Conservation (phyloP, 2,329 filamentous ascomycete genomes). For the Hortaea werneckii region DNA sequence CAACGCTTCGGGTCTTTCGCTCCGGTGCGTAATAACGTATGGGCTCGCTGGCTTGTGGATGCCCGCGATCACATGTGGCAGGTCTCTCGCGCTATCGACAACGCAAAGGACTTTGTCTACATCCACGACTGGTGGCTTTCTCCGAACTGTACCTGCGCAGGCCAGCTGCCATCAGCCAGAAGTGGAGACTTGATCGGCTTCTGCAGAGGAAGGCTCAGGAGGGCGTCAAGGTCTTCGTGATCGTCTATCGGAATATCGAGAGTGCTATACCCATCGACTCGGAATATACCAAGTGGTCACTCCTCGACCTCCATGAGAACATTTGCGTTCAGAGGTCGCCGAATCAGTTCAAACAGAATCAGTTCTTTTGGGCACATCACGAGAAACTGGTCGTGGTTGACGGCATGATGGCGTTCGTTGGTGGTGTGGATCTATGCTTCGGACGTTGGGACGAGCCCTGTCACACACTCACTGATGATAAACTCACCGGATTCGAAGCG, state of each 20-base stretch:
- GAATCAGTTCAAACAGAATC: constrained; percentile 97
- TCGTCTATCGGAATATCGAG: constrained; percentile 95
- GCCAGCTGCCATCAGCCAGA: constrained; percentile 90
- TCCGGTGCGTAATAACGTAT: constrained; percentile 74
- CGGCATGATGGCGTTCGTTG: constrained; percentile 89
- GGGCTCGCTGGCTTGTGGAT: constrained; percentile 94
- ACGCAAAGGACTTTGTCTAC: constrained; percentile 95
- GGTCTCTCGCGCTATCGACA: constrained; percentile 88
- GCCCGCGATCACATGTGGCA: constrained; percentile 99
- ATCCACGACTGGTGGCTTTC: constrained; percentile 99
- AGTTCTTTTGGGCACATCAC: constrained; percentile 98
- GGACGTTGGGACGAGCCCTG: constrained; percentile 95
- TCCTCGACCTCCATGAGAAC: constrained; percentile 91
- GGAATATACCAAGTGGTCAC: constrained; percentile 92
- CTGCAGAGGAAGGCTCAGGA: constrained; percentile 89
- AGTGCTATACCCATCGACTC: constrained; percentile 96
- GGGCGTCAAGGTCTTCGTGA: constrained; percentile 95
- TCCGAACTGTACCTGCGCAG: constrained; percentile 87
- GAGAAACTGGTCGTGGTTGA: constrained; percentile 97
- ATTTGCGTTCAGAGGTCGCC: constrained; percentile 93
- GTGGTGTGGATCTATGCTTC: constrained; percentile 92
- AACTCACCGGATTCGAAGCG: constrained; percentile 84
- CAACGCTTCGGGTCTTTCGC: constrained; percentile 93
- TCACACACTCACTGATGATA: constrained; percentile 83
- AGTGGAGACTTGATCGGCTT: constrained; percentile 89